A percentile compares a stretch with the other conserved stretches of the same genome.
These are phyloP conservation scores for Mycena olivaceomarginata DNA, from an alignment of 768 basidiomycete species.

Conservation along the genomic window DNA sequence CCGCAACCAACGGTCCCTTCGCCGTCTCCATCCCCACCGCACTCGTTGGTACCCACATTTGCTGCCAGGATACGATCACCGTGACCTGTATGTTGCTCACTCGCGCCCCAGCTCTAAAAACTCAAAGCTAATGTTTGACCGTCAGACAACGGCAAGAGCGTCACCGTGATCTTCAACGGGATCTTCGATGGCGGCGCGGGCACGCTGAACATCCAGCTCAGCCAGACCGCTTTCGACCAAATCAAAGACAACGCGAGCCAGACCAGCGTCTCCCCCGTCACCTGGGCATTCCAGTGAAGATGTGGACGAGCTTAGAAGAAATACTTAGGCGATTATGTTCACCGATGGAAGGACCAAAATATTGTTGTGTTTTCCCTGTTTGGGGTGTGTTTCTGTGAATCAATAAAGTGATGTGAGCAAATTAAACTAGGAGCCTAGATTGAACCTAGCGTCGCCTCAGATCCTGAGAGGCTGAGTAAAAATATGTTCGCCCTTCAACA, in stretches of 20 bases:
- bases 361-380: no score
- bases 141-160: constrained; percentile 10
- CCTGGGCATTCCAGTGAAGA: constrained; percentile 4
- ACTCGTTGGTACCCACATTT: neutral
- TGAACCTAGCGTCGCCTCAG: no score
- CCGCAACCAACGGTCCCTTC: constrained; percentile 14
- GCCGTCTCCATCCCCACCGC: constrained; percentile 5
- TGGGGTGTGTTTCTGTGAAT: no score
- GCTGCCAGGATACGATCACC: constrained; percentile 10
- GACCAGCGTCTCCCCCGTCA: neutral
- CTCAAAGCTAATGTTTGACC: neutral
- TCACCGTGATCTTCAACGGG: constrained; percentile 2
- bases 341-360: no score
- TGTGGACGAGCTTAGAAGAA: no score
- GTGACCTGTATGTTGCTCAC: neutral
- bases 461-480: no score
- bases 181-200: neutral
- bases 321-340: no score
- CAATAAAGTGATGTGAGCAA: no score
- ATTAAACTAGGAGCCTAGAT: no score
- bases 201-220: constrained; percentile 5
- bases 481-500: no score
- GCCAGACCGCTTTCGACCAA: neutral
- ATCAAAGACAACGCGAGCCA: constrained; percentile 5
- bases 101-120: neutral